Evolutionary conservation across 2,329 filamentous ascomycete genomes (phyloP).

Genomic region (Teratosphaeria destructans): DNA sequence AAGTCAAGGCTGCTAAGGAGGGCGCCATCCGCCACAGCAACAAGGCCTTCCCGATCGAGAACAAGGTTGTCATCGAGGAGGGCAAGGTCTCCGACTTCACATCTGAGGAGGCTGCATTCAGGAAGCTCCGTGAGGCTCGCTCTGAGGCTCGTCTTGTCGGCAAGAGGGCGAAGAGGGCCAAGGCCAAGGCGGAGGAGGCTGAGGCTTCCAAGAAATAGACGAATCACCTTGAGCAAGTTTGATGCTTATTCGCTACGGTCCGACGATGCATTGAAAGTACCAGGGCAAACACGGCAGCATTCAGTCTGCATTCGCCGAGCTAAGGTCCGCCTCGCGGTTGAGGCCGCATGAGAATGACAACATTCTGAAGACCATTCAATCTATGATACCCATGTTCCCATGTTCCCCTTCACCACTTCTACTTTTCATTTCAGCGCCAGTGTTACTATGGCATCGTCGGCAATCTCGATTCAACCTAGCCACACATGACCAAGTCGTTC

Average conservation of each 20-base stretch:
- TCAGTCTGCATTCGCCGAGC: not conserved
- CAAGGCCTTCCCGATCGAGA: slow-evolving; percentile 61
- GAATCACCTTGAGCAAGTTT: not conserved
- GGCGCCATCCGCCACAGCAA: slow-evolving; percentile 31
- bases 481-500: not conserved
- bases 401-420: not conserved
- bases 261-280: not conserved
- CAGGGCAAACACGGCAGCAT: not conserved
- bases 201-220: slow-evolving; percentile 69
- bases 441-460: not conserved
- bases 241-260: not conserved
- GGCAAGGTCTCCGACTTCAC: slow-evolving; percentile 60
- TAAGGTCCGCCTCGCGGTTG: not conserved
- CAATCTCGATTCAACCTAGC: not conserved
- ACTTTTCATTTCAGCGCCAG: not conserved
- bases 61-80: slow-evolving; percentile 65
- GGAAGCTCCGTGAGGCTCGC: slow-evolving; percentile 72
- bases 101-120: slow-evolving; percentile 77
- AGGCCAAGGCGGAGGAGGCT: slow-evolving; percentile 77
- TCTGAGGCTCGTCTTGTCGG: slow-evolving; percentile 72
- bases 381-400: not conserved
- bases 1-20: slow-evolving; percentile 59
- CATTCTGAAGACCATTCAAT: not conserved
- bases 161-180: slow-evolving; percentile 83
- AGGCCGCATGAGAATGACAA: not conserved